phyloP scores from a whole-genome alignment of 2,329 filamentous ascomycete genomes.

The Cyanodermella asteris region DNA sequence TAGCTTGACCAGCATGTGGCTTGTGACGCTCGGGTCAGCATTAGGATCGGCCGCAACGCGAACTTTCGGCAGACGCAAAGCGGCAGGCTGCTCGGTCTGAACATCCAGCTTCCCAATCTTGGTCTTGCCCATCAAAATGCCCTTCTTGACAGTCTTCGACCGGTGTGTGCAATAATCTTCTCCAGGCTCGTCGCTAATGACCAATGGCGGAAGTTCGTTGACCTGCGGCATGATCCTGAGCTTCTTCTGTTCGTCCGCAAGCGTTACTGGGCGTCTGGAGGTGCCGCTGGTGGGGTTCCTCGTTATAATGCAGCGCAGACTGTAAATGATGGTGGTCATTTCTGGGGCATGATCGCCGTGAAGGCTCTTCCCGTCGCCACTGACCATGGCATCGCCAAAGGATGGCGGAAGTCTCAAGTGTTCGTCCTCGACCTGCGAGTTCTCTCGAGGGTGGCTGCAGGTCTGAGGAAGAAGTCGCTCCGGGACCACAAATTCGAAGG shows the following conservation, averaged over 20 bases:
- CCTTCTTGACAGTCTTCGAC: slow-evolving; percentile 38
- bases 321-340: slow-evolving; percentile 39
- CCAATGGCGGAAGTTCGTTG: slow-evolving; percentile 37
- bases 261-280: too few relatives aligned
- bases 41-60: slow-evolving; percentile 15
- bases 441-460: slow-evolving; percentile 31
- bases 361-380: slow-evolving; percentile 22
- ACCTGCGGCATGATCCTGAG: slow-evolving; percentile 37
- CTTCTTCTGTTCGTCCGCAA: slow-evolving; percentile 31
- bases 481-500: slow-evolving; percentile 43
- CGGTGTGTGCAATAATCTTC: slow-evolving; percentile 29
- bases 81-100: slow-evolving; percentile 34
- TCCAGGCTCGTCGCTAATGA: slow-evolving; percentile 20
- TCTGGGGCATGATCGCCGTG: slow-evolving; percentile 41
- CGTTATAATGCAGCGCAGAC: slow-evolving; percentile 26
- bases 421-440: slow-evolving; percentile 28
- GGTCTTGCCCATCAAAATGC: slow-evolving; percentile 35
- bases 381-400: slow-evolving; percentile 33
- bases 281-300: slow-evolving; percentile 18
- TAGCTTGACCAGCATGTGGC: slow-evolving; percentile 32
- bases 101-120: slow-evolving; percentile 36
- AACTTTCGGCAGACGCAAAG: slow-evolving; percentile 22
- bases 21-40: slow-evolving; percentile 25
- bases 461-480: slow-evolving; percentile 35
- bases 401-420: slow-evolving; percentile 40